A percentile compares a stretch with the other conserved stretches of the same genome.
Conservation (phyloP, 768 basidiomycete species). For the Hygrocybe coccinea region DNA sequence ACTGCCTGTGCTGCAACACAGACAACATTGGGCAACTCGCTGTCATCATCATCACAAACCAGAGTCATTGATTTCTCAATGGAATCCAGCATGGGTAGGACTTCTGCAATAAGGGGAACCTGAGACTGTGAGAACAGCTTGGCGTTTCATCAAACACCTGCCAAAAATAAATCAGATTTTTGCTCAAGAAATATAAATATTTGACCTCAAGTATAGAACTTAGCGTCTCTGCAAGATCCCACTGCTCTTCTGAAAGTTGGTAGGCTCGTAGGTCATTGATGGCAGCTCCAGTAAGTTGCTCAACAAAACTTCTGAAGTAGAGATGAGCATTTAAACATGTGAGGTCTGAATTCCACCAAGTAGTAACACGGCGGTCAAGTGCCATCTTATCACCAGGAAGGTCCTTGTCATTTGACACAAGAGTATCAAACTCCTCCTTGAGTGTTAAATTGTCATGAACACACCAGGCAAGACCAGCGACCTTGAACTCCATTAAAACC, state of each 20-base stretch:
- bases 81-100: background rate
- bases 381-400: conserved; percentile 9
- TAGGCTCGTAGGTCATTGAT: conserved; percentile 16
- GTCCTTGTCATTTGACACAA: conserved; percentile 15
- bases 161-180: background rate
- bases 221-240: background rate
- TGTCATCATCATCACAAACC: background rate
- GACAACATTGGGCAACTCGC: background rate
- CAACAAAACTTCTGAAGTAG: conserved; percentile 19
- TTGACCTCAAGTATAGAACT: background rate
- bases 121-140: background rate
- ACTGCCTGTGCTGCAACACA: background rate
- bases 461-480: conserved; percentile 21
- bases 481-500: conserved; percentile 1
- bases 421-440: conserved; percentile 22
- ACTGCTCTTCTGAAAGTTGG: conserved; percentile 10
- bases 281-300: conserved; percentile 17
- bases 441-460: conserved; percentile 23
- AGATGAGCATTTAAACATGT: conserved; percentile 25
- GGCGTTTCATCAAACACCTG: background rate
- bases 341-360: background rate
- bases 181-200: background rate
- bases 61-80: background rate
- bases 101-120: background rate
- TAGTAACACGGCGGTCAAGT: conserved; percentile 12